Base-by-base conservation (phyloP, 257 asterid species). In the Rehmannia glutinosa region DNA sequence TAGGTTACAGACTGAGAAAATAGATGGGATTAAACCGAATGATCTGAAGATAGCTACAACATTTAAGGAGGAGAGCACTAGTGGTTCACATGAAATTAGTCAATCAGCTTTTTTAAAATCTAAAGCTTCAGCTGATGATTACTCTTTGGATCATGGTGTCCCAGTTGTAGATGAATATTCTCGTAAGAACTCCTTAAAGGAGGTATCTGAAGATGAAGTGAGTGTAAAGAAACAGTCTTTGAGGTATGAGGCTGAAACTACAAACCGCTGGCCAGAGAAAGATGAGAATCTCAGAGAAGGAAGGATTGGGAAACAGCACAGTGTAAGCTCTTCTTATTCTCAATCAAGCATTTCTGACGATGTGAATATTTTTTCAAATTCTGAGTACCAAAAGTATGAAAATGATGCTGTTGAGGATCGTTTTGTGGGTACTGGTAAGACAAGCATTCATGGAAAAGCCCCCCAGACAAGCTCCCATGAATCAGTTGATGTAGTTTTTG, bases 401-500 rank as follows among this genome's bases (percentile, higher is more conserved):
- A 63, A 69, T 74, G 78, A 69, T 72, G 64, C 73, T 33, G 75
- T 60, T 53, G 76, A 74, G 36, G 72, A 78, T 59, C 71, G 77
- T 45, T 75, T 53, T 51, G 58, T 28, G 73, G 68, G 64, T 63
- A 56, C 36, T 51, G 77, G 72, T 25, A 74, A 71, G 52, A 73
- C 64, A 5, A 28, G 49, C 63, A 46, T 71, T 69, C 55, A 66
- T 62, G 77, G 51, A 32, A 85, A 69, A 76, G 67, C 77, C 25
- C 73, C 69, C 21, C 62, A 71, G 72, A 64, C 70, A 54, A 68
- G 81, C 76, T 68, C 80, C 69, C 77, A 74, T 60, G 85, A 69
- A 66, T 42, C 71, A 55, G 82, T 68, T 75, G 77, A 81, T 81
- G 80, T 64, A 76, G 70, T 74, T 64, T 85, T 78, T 75, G 93